Evolutionary conservation across 495 filamentous ascomycete genomes (phyloP).

Genomic region (Aspergillus mulundensis): DNA sequence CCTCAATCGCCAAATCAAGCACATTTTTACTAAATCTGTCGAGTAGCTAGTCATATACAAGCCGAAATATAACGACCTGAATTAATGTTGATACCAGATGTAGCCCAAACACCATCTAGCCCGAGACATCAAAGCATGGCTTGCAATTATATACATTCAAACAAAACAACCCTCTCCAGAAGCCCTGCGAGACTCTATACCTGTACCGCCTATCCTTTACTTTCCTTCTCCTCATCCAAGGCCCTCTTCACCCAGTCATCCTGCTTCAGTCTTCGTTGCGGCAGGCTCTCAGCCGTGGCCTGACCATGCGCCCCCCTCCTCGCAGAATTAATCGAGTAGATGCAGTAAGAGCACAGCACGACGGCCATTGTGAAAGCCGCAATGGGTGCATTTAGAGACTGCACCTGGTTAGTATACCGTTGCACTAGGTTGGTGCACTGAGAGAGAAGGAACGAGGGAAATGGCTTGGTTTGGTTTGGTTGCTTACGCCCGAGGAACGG

Average conservation of each 20-base stretch:
- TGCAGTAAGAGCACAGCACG: constrained; percentile 45
- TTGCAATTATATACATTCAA: too few species aligned
- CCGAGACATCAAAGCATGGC: too few species aligned
- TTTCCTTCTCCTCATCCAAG: constrained; percentile 26
- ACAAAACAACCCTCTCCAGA: too few species aligned
- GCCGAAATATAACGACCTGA: too few species aligned
- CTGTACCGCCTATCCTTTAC: background rate
- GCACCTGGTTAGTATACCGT: constrained; percentile 1
- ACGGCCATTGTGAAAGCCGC: constrained; percentile 49
- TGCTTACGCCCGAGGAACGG: constrained; percentile 23
- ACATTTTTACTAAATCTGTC: too few species aligned
- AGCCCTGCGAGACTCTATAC: too few species aligned
- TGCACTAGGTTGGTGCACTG: background rate
- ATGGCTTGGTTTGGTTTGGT: background rate
- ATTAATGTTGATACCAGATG: too few species aligned
- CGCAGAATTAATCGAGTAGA: constrained; percentile 47
- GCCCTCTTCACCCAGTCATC: constrained; percentile 37
- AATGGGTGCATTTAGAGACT: constrained; percentile 45
- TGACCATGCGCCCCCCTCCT: constrained; percentile 19
- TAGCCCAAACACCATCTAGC: too few species aligned
- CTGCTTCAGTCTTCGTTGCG: constrained; percentile 9
- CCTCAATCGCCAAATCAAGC: too few species aligned
- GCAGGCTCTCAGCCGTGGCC: constrained; percentile 15
- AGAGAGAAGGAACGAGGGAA: background rate
- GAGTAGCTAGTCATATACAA: too few species aligned